These are phyloP conservation scores for Backusella mclennaniae DNA, from an alignment of 192 early-diverging fungal species.

Conservation along the genomic window DNA sequence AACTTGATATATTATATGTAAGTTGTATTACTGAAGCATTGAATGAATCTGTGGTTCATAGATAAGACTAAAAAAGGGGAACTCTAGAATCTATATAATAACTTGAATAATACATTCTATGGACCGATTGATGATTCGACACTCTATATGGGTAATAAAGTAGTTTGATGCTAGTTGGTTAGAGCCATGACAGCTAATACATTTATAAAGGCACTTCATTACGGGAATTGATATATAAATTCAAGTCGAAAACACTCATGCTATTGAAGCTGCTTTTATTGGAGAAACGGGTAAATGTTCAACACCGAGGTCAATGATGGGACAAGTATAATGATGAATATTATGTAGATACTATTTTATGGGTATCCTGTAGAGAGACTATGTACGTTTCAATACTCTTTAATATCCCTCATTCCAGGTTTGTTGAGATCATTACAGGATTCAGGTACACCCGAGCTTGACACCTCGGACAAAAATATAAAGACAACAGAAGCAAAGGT, in stretches of 20 bases:
- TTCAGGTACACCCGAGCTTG: constrained; percentile 46
- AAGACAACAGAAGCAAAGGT: constrained; percentile 26
- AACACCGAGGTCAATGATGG: neutral
- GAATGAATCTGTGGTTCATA: no score
- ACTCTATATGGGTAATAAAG: constrained; percentile 62
- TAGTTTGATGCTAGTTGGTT: no score
- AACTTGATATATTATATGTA: constrained; percentile 72
- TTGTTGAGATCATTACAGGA: constrained; percentile 47
- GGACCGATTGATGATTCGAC: constrained; percentile 60
- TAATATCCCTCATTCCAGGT: constrained; percentile 71
- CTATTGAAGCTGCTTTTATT: constrained; percentile 75
- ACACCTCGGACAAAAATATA: constrained; percentile 24
- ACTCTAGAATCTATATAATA: constrained; percentile 63
- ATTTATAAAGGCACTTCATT: constrained; percentile 59
- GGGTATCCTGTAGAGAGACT: constrained; percentile 78
- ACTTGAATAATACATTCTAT: constrained; percentile 48
- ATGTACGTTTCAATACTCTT: constrained; percentile 76
- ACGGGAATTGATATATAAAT: constrained; percentile 67
- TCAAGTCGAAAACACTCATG: constrained; percentile 72
- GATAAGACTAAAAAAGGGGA: neutral
- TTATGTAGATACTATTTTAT: constrained; percentile 69
- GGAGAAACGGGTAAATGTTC: constrained; percentile 58
- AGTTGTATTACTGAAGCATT: neutral
- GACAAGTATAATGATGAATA: no score
- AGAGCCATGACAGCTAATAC: neutral